A percentile compares a stretch with the other conserved stretches of the same genome.
These are phyloP conservation scores for Paraurostyla sp. DNA, from an alignment of 73 alveolate species.

Conservation along the genomic window DNA sequence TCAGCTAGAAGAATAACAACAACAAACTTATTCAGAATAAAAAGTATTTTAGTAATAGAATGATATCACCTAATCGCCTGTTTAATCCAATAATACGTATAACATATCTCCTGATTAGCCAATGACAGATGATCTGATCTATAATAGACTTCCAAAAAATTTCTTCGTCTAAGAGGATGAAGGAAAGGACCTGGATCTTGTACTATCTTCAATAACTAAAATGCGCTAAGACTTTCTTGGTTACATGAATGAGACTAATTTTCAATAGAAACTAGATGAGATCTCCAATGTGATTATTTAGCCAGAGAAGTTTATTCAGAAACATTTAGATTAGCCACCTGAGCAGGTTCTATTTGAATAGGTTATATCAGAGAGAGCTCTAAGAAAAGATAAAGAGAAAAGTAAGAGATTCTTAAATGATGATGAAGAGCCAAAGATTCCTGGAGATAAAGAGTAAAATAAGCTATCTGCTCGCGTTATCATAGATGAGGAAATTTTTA, in stretches of 20 bases:
- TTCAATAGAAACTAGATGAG: slow-evolving; percentile 24
- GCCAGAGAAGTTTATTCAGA: slow-evolving; percentile 46
- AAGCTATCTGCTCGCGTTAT: too few relatives aligned
- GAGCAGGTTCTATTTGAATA: slow-evolving; percentile 13
- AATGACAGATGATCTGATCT: slow-evolving; percentile 18
- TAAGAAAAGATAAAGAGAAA: background rate
- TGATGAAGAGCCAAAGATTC: background rate
- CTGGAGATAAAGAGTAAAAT: background rate
- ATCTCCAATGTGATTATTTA: slow-evolving; percentile 17
- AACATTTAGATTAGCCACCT: slow-evolving; percentile 18
- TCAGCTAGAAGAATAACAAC: background rate
- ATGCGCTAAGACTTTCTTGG: slow-evolving; percentile 31
- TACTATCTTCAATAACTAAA: background rate
- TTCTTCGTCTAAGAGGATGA: slow-evolving; percentile 46
- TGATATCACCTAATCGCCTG: background rate
- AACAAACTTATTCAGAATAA: background rate
- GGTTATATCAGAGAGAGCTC: background rate
- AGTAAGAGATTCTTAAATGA: too few relatives aligned
- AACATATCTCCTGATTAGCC: too few relatives aligned
- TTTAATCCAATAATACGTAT: too few relatives aligned
- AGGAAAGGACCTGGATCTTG: slow-evolving; percentile 11
- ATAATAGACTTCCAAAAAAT: slow-evolving; percentile 36
- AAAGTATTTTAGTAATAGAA: background rate
- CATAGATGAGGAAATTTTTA: too few relatives aligned
- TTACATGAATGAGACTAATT: background rate